Evolutionary conservation across 768 basidiomycete species (phyloP).

Genomic region (Polyporus arcularius): DNA sequence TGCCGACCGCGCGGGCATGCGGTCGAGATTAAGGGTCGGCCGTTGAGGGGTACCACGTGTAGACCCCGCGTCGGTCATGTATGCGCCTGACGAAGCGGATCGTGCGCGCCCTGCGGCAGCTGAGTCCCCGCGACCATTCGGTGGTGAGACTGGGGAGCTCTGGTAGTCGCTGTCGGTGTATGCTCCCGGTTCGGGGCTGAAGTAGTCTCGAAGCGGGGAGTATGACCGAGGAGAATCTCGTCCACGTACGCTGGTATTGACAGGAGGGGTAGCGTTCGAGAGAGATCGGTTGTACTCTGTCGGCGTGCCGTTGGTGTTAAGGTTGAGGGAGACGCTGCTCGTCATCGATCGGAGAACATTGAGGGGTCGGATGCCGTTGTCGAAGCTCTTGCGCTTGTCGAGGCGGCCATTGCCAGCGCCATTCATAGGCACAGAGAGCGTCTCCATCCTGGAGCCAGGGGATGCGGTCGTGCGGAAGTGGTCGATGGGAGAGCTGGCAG

Average conservation of each 20-base stretch:
- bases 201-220: constrained; percentile 38
- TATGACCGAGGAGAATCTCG: constrained; percentile 30
- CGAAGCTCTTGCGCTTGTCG: constrained; percentile 45
- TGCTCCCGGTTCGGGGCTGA: constrained; percentile 19
- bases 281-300: constrained; percentile 7
- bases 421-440: constrained; percentile 18
- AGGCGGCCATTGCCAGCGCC: constrained; percentile 13
- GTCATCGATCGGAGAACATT: constrained; percentile 32
- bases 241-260: constrained; percentile 6
- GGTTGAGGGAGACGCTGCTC: constrained; percentile 16
- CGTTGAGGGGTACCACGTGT: constrained; percentile 22
- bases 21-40: constrained; percentile 36
- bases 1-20: constrained; percentile 34
- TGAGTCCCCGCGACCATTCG: not conserved
- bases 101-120: constrained; percentile 19
- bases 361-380: constrained; percentile 44
- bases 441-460: constrained; percentile 18
- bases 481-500: constrained; percentile 18
- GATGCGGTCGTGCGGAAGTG: constrained; percentile 21
- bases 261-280: constrained; percentile 21
- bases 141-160: constrained; percentile 13
- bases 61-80: constrained; percentile 11
- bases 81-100: constrained; percentile 26
- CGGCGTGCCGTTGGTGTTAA: constrained; percentile 5
- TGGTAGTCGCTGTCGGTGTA: constrained; percentile 15